Base-by-base conservation (phyloP, 2,329 filamentous ascomycete species). In the Corinectria fuckeliana region DNA sequence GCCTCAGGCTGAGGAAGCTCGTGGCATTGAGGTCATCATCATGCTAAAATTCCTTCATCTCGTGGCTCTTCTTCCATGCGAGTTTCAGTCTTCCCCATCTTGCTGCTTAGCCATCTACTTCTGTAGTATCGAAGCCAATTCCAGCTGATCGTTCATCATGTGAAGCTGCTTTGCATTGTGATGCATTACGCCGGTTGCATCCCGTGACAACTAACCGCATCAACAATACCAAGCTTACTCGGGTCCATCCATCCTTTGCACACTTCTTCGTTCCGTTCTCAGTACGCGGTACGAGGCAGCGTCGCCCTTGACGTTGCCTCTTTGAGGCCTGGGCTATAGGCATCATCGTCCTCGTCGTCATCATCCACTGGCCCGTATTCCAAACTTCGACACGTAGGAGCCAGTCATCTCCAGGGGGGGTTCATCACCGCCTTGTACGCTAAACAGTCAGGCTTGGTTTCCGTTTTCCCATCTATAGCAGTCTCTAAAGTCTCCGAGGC, bases 11-110 rank as follows among this genome's bases (percentile, higher is more conserved):
- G 5, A 13, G 10, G 11, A 42, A 14, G 26, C 38, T 52, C 50
- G 38, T 53, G 42, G 51, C 44, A 13, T 45, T 18, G 23, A 49
- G 36, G 25, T n/a, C 44, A 55, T 55, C 39, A 26, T 47, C 34
- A 34, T 34, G 20, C 13, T 21, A 13, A 28, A 13, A 25, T 11
- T 21, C 32, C 4, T 48, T 48, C 25, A 39, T 44, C 42, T 42
- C 26, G 34, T 39, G 34, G 34, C 34, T 55, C 42, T 5, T 13
- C 42, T 5, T 4, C 23, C 34, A 5, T 16, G 23, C 21, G 16
- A 13, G 20, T 23, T 25, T 25, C 39, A 25, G 39, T 21, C 39
- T 25, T n/a, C 5, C n/a, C 16, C 10, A 18, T 28, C 23, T 30
- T 9, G 16, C 5, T 16, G 21, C 4, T 3, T n/a, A 16, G 21